Base-by-base conservation (phyloP, 1,139 yeast genomes). In the Yamadazyma dushanensis region DNA sequence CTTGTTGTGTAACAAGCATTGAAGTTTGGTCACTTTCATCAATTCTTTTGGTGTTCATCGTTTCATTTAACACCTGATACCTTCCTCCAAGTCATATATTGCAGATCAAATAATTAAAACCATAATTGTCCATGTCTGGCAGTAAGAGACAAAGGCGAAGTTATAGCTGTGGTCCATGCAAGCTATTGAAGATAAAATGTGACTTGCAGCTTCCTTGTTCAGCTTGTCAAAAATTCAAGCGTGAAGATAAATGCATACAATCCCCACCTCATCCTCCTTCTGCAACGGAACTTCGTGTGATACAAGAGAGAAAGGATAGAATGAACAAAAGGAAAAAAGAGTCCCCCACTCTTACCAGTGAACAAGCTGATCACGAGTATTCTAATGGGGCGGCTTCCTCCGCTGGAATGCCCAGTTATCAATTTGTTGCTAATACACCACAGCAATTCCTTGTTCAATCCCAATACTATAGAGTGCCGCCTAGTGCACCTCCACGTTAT, bases 91-190 rank as follows among this genome's bases (percentile, higher is more conserved):
- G n/a, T n/a, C n/a, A n/a, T n/a, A n/a, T n/a, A n/a, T n/a, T n/a
- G n/a, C n/a, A n/a, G n/a, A 19, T 19, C 9, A 19, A 19, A 19
- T 19, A 7, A n/a, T n/a, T n/a, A n/a, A n/a, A n/a, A n/a, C n/a
- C 19, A 26, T 26, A 7, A 26, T 41, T 26, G 37, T n/a, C n/a
- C n/a, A n/a, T n/a, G n/a, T n/a, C n/a, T n/a, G n/a, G n/a, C n/a
- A n/a, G 46, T 17, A 62, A 61, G 43, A 47, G 69, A 28, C 63
- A 61, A 39, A 58, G 82, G 44, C 57, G 81, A 37, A 70, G 78
- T 20, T 76, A 76, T 49, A 71, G 74, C 39, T 76, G 82, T 53
- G 81, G 80, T 0, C 79, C 78, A 3, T 76, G 82, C 47, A 74
- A 73, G 47, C 51, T 60, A 19, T 66, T 72, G 34, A 76, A 76